Percentiles rank a stretch among this genome's conserved stretches.
Conservation (phyloP, 768 basidiomycete genomes). For the Imleria badia region DNA sequence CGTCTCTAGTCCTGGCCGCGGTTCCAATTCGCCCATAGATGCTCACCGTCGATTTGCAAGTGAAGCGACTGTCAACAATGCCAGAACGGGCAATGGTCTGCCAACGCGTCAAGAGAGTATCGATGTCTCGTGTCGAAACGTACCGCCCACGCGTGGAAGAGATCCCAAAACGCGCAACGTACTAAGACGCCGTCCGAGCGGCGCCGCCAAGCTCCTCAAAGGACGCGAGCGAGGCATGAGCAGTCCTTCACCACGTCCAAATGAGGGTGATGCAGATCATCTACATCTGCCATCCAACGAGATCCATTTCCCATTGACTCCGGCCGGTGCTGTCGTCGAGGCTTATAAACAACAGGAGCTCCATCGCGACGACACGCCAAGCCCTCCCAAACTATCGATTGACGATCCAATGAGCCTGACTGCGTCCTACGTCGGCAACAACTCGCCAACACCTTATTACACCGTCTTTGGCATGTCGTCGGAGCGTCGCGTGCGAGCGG, state of each 20-base stretch:
- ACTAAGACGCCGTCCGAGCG: conserved; percentile 31
- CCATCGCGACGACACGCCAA: conserved; percentile 8
- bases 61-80: conserved; percentile 9
- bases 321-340: conserved; percentile 45
- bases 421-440: conserved; percentile 4
- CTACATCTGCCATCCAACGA: background rate
- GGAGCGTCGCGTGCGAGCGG: conserved; percentile 45
- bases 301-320: conserved; percentile 34
- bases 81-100: background rate
- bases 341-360: conserved; percentile 49
- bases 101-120: conserved; percentile 16
- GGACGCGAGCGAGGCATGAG: conserved; percentile 14
- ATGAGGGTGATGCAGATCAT: background rate
- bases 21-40: conserved; percentile 3
- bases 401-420: conserved; percentile 25
- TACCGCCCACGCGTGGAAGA: background rate
- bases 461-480: conserved; percentile 52
- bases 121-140: conserved; percentile 6
- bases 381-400: conserved; percentile 22
- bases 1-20: background rate
- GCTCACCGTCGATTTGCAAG: conserved; percentile 23
- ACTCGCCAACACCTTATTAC: conserved; percentile 47
- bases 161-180: conserved; percentile 31
- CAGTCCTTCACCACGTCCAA: conserved; percentile 2
- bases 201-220: conserved; percentile 22